Evolutionary conservation across 257 asterid genomes (phyloP), one percentile per base, ranked within the genome.

Genomic region (Capsicum baccatum): DNA sequence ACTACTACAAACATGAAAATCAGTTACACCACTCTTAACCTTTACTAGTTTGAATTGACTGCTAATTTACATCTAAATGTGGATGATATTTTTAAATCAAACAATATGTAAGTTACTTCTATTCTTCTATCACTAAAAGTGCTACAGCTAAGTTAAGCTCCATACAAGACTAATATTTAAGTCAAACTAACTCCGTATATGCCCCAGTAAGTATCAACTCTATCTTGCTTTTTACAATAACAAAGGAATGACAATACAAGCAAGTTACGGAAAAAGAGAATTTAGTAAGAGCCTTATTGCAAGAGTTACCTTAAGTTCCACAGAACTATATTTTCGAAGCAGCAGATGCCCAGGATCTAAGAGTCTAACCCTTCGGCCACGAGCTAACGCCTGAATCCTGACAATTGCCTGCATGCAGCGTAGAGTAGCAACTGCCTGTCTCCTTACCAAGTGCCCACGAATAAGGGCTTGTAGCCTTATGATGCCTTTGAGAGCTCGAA

Each of bases 361-460:
- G 54, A 62, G 86, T 80, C 91, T 88, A 70, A 82, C 89, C 67
- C 81, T 87, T 64, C 85, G 68, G 35, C 90, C 92, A 64, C 93
- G 87, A 54, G 86, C 88, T 62, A 91, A 35, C 62, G 94, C 92
- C 83, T 91, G 94, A 83, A 90, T 69, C 84, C 84, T 90, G 85
- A 90, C 90, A 88, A 91, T 87, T 9, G 88, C 92, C 64, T 81
- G 91, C 86, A 91, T 37, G 54, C 90, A 91, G 81, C 73, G 68
- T 62, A 89, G 83, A 35, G 94, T 90, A 52, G 91, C 87, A 83
- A 83, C 88, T 64, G 93, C 94, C 79, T 91, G 93, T 84, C 92
- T 88, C 79, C 91, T 85, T 82, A 91, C 94, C 91, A 91, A 81
- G 84, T 78, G 85, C 39, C 94, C 94, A 64, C 93, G 90, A 67